These are phyloP conservation scores for Moesziomyces sp. DNA, from an alignment of 1,284 basidiomycete species.

Conservation along the genomic window DNA sequence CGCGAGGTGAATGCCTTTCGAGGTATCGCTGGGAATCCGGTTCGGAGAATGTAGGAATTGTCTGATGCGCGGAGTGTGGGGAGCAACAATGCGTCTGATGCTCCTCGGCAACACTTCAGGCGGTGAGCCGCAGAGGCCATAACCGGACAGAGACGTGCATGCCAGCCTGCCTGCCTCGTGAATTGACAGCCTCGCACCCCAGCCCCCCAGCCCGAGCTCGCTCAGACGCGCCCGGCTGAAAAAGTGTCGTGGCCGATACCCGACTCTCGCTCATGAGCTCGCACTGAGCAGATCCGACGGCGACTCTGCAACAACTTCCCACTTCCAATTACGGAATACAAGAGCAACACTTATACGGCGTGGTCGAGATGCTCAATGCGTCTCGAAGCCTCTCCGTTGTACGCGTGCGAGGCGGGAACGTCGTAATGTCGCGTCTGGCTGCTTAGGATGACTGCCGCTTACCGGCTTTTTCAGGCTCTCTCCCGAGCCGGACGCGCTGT, in stretches of 20 bases:
- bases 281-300: too few species aligned
- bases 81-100: neutral
- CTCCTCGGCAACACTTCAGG: slow-evolving; percentile 1
- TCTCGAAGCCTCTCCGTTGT: neutral
- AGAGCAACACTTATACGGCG: neutral
- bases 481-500: slow-evolving; percentile 30
- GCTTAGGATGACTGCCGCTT: neutral
- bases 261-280: neutral
- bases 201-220: neutral
- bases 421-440: too few species aligned
- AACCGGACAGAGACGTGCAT: slow-evolving; percentile 7
- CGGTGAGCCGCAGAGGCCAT: neutral
- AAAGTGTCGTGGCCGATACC: neutral
- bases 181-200: neutral
- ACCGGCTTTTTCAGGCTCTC: slow-evolving; percentile 41
- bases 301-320: too few species aligned
- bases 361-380: neutral
- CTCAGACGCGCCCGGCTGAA: neutral
- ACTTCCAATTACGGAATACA: too few species aligned
- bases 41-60: slow-evolving; percentile 15
- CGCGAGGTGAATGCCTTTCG: neutral
- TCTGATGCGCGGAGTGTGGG: neutral
- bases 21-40: neutral
- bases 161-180: neutral
- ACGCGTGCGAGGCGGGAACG: too few species aligned